Conservation (phyloP, 2,329 filamentous ascomycete genomes). For the Diaporthe eres region DNA sequence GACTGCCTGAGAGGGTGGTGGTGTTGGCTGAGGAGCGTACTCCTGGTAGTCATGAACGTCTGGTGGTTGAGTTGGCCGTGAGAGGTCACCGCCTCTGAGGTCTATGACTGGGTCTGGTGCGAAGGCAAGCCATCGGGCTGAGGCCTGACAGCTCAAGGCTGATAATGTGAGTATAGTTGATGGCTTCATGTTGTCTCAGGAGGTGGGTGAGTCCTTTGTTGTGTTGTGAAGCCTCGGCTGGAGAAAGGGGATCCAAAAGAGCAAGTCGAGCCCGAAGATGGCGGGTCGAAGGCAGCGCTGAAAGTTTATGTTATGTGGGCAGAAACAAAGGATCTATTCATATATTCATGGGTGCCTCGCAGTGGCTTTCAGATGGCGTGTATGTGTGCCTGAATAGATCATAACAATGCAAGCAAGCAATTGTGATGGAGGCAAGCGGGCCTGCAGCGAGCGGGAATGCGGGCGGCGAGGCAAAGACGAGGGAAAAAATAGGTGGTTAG, state of each 20-base stretch:
- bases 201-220: conserved; percentile 11
- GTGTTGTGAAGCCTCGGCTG: conserved; percentile 27
- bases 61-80: conserved; percentile 32
- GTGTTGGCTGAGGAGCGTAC: conserved; percentile 33
- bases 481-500: conserved; percentile 32
- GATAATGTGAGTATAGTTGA: conserved; percentile 26
- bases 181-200: conserved; percentile 34
- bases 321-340: conserved; percentile 36
- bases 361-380: conserved; percentile 9
- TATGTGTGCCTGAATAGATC: conserved; percentile 4
- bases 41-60: conserved; percentile 11
- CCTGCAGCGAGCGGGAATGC: background rate
- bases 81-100: conserved; percentile 30
- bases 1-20: conserved; percentile 39
- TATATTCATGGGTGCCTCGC: background rate
- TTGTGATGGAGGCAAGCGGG: background rate
- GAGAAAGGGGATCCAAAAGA: conserved; percentile 1
- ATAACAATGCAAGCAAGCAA: conserved; percentile 26
- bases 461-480: conserved; percentile 16
- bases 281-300: conserved; percentile 22
- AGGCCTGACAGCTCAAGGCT: conserved; percentile 25
- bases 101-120: conserved; percentile 32
- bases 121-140: conserved; percentile 35
- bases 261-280: conserved; percentile 9
- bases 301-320: background rate